Conservation (phyloP, 768 basidiomycete genomes). For the Ramaria sp. region DNA sequence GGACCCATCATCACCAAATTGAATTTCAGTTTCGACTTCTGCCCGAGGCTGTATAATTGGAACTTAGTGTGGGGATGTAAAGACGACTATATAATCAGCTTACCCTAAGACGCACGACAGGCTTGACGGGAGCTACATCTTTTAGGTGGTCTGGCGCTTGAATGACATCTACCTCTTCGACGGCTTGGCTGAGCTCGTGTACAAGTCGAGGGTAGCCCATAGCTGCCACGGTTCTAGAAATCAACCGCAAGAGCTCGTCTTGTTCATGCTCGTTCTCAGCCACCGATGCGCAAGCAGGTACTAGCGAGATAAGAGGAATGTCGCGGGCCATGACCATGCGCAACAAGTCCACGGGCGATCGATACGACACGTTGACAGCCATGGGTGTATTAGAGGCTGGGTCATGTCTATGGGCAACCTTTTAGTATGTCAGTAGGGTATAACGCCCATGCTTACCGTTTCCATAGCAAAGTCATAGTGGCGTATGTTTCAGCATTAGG, state of each 20-base stretch:
- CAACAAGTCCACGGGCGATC: constrained; percentile 26
- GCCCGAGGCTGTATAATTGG: background rate
- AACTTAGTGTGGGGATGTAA: background rate
- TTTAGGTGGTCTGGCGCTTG: constrained; percentile 32
- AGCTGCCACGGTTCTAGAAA: constrained; percentile 53
- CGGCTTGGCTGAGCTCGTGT: constrained; percentile 42
- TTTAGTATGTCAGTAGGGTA: background rate
- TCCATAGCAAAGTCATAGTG: constrained; percentile 49
- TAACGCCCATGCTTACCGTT: constrained; percentile 30
- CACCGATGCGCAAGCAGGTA: constrained; percentile 35
- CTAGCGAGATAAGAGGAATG: constrained; percentile 39
- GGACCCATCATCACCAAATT: constrained; percentile 9
- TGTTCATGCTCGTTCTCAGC: constrained; percentile 41
- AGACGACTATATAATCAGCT: constrained; percentile 3
- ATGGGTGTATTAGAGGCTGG: constrained; percentile 20
- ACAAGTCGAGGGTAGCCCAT: constrained; percentile 40
- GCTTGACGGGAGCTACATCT: constrained; percentile 48
- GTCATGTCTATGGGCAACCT: constrained; percentile 24
- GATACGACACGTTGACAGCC: background rate
- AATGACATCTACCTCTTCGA: constrained; percentile 30
- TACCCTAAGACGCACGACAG: constrained; percentile 43
- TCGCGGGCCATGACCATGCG: constrained; percentile 35
- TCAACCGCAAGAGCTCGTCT: constrained; percentile 32
- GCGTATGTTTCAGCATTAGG: constrained; percentile 59
- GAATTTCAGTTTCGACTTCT: constrained; percentile 9